These are phyloP conservation scores for Letharia columbiana DNA, from an alignment of 495 filamentous ascomycete species.

Conservation along the genomic window DNA sequence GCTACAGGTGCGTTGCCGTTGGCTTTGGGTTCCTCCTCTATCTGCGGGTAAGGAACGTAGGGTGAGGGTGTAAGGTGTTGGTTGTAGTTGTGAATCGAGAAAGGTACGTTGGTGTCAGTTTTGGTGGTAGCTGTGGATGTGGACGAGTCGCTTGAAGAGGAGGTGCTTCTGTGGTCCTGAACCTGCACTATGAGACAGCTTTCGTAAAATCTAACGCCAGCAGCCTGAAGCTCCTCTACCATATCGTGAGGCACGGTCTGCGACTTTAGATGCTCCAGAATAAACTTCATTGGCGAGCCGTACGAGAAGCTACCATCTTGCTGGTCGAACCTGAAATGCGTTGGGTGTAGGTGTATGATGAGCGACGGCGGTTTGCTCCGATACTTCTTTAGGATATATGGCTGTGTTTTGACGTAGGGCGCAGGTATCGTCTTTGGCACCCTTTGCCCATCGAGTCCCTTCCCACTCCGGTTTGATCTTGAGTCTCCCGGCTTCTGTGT, in stretches of 20 bases:
- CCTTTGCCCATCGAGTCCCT: slow-evolving; percentile 33
- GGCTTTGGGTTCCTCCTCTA: slow-evolving; percentile 28
- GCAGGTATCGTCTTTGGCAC: slow-evolving; percentile 37
- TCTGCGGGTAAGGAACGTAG: slow-evolving; percentile 65
- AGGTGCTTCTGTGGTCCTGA: slow-evolving; percentile 67
- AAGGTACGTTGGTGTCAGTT: slow-evolving; percentile 56
- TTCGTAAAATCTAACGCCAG: slow-evolving; percentile 80
- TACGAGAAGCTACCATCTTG: slow-evolving; percentile 89
- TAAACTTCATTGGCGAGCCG: slow-evolving; percentile 78
- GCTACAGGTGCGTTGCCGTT: slow-evolving; percentile 25
- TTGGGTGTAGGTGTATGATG: slow-evolving; percentile 74
- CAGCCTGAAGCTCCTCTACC: slow-evolving; percentile 57
- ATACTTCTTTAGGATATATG: slow-evolving; percentile 78
- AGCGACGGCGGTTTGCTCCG: slow-evolving; percentile 68
- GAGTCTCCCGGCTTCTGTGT: slow-evolving; percentile 40
- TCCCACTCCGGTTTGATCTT: slow-evolving; percentile 31
- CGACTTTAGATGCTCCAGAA: slow-evolving; percentile 65
- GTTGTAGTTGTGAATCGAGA: slow-evolving; percentile 87
- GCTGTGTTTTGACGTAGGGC: slow-evolving; percentile 54
- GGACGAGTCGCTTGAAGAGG: slow-evolving; percentile 43
- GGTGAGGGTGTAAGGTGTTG: slow-evolving; percentile 80
- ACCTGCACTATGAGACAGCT: slow-evolving; percentile 89
- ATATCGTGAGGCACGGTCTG: slow-evolving; percentile 66
- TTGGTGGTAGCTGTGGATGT: slow-evolving; percentile 38
- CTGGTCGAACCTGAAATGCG: slow-evolving; percentile 85